Conservation (phyloP, 345 rosid species). For the Psidium guajava region DNA sequence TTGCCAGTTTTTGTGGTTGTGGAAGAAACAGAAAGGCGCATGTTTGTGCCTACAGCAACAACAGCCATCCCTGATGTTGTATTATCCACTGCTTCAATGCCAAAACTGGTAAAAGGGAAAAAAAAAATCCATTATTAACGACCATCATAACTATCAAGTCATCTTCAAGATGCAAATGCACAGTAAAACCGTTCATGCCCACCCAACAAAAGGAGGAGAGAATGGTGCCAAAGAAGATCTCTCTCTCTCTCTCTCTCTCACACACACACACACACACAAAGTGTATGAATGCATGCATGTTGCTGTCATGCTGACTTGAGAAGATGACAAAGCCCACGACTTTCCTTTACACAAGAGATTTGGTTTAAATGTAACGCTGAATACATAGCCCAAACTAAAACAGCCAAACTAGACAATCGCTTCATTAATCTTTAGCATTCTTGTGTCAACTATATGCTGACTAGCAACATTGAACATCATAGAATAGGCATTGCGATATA, state of each 20-base stretch:
- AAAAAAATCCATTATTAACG: background rate
- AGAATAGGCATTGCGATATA: background rate
- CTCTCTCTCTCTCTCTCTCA: background rate
- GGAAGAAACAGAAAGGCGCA: background rate
- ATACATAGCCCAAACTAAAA: background rate
- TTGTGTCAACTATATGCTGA: background rate
- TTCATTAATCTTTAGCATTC: background rate
- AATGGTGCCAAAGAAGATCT: background rate
- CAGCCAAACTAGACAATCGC: background rate
- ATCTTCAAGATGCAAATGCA: background rate
- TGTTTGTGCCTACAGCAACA: background rate
- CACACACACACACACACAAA: background rate
- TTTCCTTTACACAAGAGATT: background rate
- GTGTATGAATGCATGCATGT: background rate
- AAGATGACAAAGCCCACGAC: background rate
- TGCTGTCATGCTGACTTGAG: background rate
- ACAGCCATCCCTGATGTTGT: background rate
- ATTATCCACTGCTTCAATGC: background rate
- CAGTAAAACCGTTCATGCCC: background rate
- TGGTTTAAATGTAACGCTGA: background rate
- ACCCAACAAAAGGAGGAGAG: background rate
- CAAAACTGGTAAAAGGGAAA: background rate
- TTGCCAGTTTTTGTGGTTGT: background rate
- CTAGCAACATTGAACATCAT: background rate
- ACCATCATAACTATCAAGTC: background rate